Base-by-base conservation (phyloP, 371 early-diverging fungal species). In the Chytridiales sp. region DNA sequence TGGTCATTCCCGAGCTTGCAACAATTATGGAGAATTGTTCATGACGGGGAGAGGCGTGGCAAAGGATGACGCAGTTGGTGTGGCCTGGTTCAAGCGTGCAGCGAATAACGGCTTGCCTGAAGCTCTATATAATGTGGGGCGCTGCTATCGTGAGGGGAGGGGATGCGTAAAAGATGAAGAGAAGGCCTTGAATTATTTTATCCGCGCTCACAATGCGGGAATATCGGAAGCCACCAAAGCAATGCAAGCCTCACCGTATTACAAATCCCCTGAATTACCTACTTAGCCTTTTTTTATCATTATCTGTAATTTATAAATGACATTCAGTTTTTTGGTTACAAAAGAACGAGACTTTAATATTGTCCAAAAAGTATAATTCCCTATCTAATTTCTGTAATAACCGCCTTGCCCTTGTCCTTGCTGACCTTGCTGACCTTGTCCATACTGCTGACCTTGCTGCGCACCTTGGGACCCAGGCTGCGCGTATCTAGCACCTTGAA, bases 41-140 rank as follows among this genome's bases (percentile, higher is more conserved):
- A 64, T 64, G 64, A 64, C 64, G 8, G 64, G 64, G 8, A 56
- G 57, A 21, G 64, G 64, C 1, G 58, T 64, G 5, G 17, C 49
- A 6, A 39, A 34, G 30, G 48, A 57, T 32, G 64, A 64, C 29
- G 9, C 31, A 31, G 49, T 51, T 34, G 64, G 64, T 19, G 56
- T 64, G 29, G 43, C 38, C 19, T 52, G 49, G 42, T 64, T 64
- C 40, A 48, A 53, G 42, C 48, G 57, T 35, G 64, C 64, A n/a
- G 57, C 64, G 24, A 53, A 31, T 17, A 58, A 57, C 22, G 64
- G 64, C 17, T 46, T 64, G 15, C 44, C 64, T 19, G 64, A 64
- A 46, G 64, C 58, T 8, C 54, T 57, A 27, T 64, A 64, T 31
- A 64, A 64, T 30, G 43, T 64, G 27, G 64, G 64, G 38, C 24